A percentile compares a stretch with the other conserved stretches of the same genome.
Conservation (phyloP, 768 basidiomycete species). For the Lentinula sp. region DNA sequence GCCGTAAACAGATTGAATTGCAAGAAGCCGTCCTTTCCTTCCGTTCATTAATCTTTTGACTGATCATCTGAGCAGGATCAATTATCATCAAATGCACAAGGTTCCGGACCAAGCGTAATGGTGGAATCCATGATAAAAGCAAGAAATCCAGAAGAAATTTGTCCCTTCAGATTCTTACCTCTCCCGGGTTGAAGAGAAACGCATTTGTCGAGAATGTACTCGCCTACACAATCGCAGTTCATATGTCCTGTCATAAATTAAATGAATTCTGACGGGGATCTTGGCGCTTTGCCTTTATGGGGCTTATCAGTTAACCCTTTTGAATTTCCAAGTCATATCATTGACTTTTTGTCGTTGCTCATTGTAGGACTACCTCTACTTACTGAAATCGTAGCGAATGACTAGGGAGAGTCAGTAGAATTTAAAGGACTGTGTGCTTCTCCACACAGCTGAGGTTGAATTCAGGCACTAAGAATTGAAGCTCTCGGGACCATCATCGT, state of each 20-base stretch:
- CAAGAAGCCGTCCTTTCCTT: slow-evolving; percentile 1
- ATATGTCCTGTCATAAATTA: background rate
- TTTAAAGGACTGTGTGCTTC: no score
- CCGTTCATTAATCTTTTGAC: background rate
- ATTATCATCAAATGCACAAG: background rate
- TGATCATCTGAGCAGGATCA: background rate
- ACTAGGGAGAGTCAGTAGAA: no score
- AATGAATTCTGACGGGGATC: background rate
- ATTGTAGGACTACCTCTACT: no score
- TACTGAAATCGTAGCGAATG: no score
- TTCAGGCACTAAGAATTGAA: no score
- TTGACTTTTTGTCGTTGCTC: no score
- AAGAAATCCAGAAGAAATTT: background rate
- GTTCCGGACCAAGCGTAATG: background rate
- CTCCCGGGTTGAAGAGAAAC: background rate
- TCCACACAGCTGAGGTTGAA: no score
- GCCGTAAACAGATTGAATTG: background rate
- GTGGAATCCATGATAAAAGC: background rate
- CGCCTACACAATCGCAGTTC: no score
- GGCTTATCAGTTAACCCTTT: background rate
- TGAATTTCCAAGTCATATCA: no score
- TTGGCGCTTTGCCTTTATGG: background rate
- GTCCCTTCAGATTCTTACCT: no score
- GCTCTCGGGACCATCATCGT: no score
- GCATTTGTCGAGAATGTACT: background rate